Evolutionary conservation across 768 basidiomycete species (phyloP).

Genomic region (Mrakia blollopis): DNA sequence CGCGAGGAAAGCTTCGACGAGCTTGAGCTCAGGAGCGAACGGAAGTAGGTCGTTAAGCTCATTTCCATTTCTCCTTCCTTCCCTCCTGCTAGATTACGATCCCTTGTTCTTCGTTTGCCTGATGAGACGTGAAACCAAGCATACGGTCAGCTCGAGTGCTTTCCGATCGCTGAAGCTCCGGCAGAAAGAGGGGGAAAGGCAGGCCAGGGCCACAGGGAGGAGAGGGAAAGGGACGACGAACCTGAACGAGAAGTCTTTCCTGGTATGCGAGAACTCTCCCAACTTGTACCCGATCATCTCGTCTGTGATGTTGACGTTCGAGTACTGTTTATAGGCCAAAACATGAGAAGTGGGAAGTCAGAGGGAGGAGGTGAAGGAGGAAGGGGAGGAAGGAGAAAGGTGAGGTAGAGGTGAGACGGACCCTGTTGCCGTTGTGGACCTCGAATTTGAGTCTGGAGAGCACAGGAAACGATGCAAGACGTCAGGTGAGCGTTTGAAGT

Average conservation of each 20-base stretch:
- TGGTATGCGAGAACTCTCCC: slow-evolving; percentile 87
- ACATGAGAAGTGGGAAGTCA: background rate
- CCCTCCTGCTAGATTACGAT: background rate
- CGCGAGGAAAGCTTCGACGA: background rate
- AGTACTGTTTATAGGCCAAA: slow-evolving; percentile 50
- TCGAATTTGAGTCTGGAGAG: slow-evolving; percentile 67
- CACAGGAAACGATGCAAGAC: too few relatives aligned
- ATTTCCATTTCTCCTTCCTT: background rate
- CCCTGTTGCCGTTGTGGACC: slow-evolving; percentile 84
- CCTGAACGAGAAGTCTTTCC: slow-evolving; percentile 81
- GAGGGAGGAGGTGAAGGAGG: background rate
- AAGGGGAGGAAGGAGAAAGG: background rate
- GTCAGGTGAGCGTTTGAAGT: too few relatives aligned
- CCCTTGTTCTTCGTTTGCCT: slow-evolving; percentile 31
- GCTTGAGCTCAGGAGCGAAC: background rate
- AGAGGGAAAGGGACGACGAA: slow-evolving; percentile 49
- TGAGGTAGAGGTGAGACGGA: background rate
- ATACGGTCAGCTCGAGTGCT: background rate
- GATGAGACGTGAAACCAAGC: background rate
- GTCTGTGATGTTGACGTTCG: slow-evolving; percentile 79
- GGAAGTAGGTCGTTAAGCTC: background rate
- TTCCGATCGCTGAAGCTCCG: too few relatives aligned
- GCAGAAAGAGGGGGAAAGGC: background rate
- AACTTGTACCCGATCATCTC: slow-evolving; percentile 99
- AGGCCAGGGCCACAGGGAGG: background rate